Conservation (phyloP, 2,329 filamentous ascomycete species). For the Aspergillus aculeatinus region DNA sequence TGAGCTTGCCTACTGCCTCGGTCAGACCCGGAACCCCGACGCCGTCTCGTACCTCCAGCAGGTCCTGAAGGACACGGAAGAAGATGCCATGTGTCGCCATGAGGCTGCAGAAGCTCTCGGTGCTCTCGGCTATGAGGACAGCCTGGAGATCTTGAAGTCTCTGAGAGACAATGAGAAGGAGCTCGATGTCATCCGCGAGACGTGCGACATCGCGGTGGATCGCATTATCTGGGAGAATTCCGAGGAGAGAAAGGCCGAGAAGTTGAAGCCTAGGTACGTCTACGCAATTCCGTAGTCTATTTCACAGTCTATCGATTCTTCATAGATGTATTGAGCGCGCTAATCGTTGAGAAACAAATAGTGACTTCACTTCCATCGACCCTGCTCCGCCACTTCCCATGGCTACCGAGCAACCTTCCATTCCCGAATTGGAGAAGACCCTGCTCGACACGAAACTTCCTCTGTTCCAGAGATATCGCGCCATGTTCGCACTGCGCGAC, state of each 20-base stretch:
- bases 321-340: slow-evolving; percentile 1
- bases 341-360: slow-evolving; percentile 44
- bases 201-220: slow-evolving; percentile 93
- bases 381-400: slow-evolving; percentile 85
- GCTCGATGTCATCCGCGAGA: slow-evolving; percentile 81
- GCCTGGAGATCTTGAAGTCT: slow-evolving; percentile 69
- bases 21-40: slow-evolving; percentile 77
- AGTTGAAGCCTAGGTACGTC: slow-evolving; percentile 73
- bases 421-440: slow-evolving; percentile 71
- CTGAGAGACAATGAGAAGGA: slow-evolving; percentile 75
- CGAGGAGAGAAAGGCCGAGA: slow-evolving; percentile 68
- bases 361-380: slow-evolving; percentile 93
- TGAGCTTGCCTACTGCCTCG: slow-evolving; percentile 94
- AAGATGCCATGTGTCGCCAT: slow-evolving; percentile 93
- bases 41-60: slow-evolving; percentile 70
- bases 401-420: slow-evolving; percentile 59
- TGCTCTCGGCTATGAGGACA: slow-evolving; percentile 73
- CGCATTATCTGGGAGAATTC: slow-evolving; percentile 92
- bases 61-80: slow-evolving; percentile 73
- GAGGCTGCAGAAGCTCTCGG: slow-evolving; percentile 95
- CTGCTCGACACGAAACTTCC: slow-evolving; percentile 76
- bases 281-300: background rate
- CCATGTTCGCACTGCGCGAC: slow-evolving; percentile 97
- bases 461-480: slow-evolving; percentile 89
- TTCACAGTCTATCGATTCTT: background rate